Evolutionary conservation across 257 asterid genomes (phyloP).

Genomic region (Solanum clarkiae): DNA sequence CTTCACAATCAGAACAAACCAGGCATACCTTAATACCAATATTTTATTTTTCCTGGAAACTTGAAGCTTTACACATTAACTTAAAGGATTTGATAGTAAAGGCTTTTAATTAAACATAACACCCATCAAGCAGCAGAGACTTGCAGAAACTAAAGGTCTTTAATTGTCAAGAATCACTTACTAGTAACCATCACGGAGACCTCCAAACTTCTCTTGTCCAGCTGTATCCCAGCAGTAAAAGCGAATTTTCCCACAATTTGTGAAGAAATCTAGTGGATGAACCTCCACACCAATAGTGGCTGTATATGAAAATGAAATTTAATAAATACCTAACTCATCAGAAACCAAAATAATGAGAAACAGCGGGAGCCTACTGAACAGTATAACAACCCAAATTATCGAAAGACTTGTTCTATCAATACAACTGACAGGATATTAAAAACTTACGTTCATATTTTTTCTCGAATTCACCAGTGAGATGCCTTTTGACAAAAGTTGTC

Average conservation of each 20-base stretch:
- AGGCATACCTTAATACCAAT: background rate
- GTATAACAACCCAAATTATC: background rate
- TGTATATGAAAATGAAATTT: background rate
- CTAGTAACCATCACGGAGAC: conserved; percentile 81
- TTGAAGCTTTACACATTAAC: background rate
- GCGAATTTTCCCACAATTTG: conserved; percentile 66
- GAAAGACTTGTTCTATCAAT: background rate
- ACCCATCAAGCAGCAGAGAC: background rate
- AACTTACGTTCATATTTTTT: conserved; percentile 77
- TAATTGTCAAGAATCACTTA: conserved; percentile 14
- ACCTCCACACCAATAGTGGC: conserved; percentile 84
- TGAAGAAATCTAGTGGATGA: conserved; percentile 70
- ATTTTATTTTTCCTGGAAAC: background rate
- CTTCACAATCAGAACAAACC: background rate
- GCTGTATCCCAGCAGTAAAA: conserved; percentile 86
- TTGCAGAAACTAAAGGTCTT: background rate
- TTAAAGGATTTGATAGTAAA: background rate
- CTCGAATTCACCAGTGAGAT: conserved; percentile 84
- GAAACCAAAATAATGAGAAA: background rate
- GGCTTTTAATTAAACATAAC: background rate
- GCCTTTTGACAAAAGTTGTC: conserved; percentile 81
- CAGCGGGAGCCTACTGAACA: background rate
- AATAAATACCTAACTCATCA: background rate
- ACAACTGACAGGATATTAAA: background rate
- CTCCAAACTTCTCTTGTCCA: conserved; percentile 73